Evolutionary conservation across 2,329 filamentous ascomycete genomes (phyloP).

Genomic region (Chalara sp.): DNA sequence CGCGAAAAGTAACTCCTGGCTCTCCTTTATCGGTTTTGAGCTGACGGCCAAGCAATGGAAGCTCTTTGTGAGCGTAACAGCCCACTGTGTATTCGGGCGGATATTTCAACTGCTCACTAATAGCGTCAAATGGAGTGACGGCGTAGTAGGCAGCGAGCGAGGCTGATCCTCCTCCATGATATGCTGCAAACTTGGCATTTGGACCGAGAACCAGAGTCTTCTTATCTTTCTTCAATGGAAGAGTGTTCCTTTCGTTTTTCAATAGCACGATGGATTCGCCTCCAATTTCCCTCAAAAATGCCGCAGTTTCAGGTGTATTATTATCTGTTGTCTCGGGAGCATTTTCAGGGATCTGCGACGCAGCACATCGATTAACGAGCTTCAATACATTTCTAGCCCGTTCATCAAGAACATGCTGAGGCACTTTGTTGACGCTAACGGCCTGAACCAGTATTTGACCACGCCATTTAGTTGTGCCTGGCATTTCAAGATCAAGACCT

Average conservation of each 20-base stretch:
- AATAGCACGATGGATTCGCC: conserved; percentile 55
- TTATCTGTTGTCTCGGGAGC: conserved; percentile 20
- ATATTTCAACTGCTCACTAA: conserved; percentile 44
- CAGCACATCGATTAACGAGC: conserved; percentile 30
- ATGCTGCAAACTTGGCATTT: conserved; percentile 49
- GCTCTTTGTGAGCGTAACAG: conserved; percentile 57
- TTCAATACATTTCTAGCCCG: conserved; percentile 21
- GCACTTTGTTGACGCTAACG: conserved; percentile 17
- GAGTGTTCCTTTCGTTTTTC: conserved; percentile 51
- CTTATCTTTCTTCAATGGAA: conserved; percentile 53
- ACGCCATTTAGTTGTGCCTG: conserved; percentile 36
- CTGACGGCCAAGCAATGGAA: conserved; percentile 49
- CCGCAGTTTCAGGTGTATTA: conserved; percentile 27
- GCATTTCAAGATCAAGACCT: conserved; percentile 54
- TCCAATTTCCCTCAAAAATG: conserved; percentile 48
- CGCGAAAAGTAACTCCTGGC: conserved; percentile 45
- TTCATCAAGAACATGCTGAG: conserved; percentile 19
- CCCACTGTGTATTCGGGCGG: conserved; percentile 49
- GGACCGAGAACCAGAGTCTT: conserved; percentile 52
- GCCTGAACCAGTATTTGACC: conserved; percentile 20
- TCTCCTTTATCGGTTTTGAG: conserved; percentile 46
- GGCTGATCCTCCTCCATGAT: conserved; percentile 60
- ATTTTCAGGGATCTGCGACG: conserved; percentile 18
- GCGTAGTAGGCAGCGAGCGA: conserved; percentile 56
- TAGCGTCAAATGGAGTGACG: conserved; percentile 66